Evolutionary conservation across 306 rosid species (phyloP).

Genomic region (Luffa aegyptiaca): DNA sequence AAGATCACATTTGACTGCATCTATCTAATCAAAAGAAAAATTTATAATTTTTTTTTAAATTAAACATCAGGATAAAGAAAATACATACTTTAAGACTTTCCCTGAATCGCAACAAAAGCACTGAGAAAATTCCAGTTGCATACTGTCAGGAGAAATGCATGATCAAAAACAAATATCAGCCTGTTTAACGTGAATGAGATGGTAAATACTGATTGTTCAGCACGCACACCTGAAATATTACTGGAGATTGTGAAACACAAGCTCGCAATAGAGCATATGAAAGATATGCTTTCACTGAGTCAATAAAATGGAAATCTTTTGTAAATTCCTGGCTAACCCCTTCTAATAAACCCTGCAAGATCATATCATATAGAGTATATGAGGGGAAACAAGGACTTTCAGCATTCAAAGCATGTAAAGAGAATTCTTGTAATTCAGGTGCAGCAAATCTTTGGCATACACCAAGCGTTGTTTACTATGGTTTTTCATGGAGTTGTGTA

Average conservation of each 20-base stretch:
- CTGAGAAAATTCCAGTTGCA: constrained; percentile 86
- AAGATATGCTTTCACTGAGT: constrained; percentile 99
- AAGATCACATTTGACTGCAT: neutral
- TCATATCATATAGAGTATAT: constrained; percentile 11
- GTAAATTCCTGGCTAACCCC: constrained; percentile 94
- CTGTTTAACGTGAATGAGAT: constrained; percentile 5
- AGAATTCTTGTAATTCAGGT: neutral
- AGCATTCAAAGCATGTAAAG: neutral
- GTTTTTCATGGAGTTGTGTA: neutral
- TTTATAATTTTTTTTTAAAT: constrained; percentile 13
- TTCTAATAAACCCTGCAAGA: constrained; percentile 85
- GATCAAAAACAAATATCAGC: constrained; percentile 17
- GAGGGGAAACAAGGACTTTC: neutral
- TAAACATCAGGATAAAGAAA: constrained; percentile 19
- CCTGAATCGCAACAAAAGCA: constrained; percentile 88
- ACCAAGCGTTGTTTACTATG: neutral
- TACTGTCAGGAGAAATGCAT: constrained; percentile 50
- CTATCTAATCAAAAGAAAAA: constrained; percentile 16
- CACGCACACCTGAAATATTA: constrained; percentile 85
- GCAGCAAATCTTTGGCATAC: neutral
- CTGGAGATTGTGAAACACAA: constrained; percentile 83
- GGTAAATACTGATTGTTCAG: constrained; percentile 8
- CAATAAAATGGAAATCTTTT: constrained; percentile 91
- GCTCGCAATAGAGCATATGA: constrained; percentile 94
- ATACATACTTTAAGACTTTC: constrained; percentile 91